A percentile compares a stretch with the other conserved stretches of the same genome.
Conservation (phyloP, 179 eudicot genomes). For the Spinacia oleracea region DNA sequence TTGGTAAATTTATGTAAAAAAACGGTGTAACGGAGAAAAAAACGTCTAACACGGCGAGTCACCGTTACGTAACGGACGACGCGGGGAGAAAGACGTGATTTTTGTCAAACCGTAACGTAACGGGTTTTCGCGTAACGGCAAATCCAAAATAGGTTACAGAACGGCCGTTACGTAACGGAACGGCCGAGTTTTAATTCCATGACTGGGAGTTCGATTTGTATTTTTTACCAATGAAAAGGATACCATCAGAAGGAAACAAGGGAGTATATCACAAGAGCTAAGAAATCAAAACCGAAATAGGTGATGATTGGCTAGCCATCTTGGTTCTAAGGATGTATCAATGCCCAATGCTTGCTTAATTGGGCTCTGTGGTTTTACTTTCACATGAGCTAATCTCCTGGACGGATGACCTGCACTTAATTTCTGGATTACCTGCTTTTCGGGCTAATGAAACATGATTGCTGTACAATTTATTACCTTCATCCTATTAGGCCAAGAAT, state of each 20-base stretch:
- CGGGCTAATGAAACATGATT: neutral
- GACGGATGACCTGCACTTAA: neutral
- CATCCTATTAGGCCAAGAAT: too few species aligned
- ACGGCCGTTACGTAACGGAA: too few species aligned
- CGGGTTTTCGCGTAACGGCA: too few species aligned
- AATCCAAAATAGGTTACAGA: too few species aligned
- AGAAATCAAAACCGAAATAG: neutral
- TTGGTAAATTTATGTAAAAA: too few species aligned
- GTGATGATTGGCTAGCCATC: neutral
- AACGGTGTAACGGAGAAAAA: too few species aligned
- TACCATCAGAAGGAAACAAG: neutral
- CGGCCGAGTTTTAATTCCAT: too few species aligned
- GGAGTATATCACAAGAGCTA: neutral
- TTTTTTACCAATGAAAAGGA: neutral
- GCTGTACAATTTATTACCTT: neutral
- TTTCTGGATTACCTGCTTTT: neutral
- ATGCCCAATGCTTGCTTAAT: neutral
- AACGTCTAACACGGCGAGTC: too few species aligned
- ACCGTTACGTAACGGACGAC: too few species aligned
- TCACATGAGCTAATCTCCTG: neutral
- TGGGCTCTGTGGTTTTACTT: neutral
- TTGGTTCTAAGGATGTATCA: neutral
- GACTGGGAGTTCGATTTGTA: neutral
- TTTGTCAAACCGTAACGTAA: too few species aligned
- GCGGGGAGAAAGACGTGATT: too few species aligned